A percentile compares a stretch with the other conserved stretches of the same genome.
Conservation (phyloP, 257 asterid species). For the Solanum arcanum region DNA sequence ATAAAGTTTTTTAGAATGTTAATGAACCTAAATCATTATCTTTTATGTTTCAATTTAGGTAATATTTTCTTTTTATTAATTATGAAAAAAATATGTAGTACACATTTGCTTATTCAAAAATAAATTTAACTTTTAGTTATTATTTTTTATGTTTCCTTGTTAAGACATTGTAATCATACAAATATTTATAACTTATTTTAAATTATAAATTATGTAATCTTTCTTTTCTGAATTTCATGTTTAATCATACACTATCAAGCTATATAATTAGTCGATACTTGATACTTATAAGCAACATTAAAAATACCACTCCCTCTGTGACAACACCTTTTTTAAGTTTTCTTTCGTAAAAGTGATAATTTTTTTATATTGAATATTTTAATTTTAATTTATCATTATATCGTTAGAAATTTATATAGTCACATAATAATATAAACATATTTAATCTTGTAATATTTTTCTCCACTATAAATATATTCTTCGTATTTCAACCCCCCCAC, state of each 20-base stretch:
- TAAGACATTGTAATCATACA: not conserved
- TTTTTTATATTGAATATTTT: not conserved
- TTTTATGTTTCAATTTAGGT: too few relatives aligned
- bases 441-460: too few relatives aligned
- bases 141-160: not conserved
- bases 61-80: too few relatives aligned
- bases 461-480: too few relatives aligned
- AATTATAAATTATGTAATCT: too few relatives aligned
- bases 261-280: not conserved
- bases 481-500: too few relatives aligned
- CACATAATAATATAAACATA: not conserved
- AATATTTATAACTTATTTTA: too few relatives aligned
- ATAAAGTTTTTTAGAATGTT: too few relatives aligned
- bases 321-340: not conserved
- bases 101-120: too few relatives aligned
- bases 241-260: not conserved
- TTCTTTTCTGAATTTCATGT: not conserved
- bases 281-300: not conserved
- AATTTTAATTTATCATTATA: not conserved
- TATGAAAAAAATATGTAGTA: too few relatives aligned
- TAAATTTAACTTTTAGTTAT: too few relatives aligned
- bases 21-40: too few relatives aligned
- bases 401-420: not conserved
- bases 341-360: not conserved
- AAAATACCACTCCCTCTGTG: not conserved